Conservation (phyloP, 139 green algal species). For the Chlorella sp. region DNA sequence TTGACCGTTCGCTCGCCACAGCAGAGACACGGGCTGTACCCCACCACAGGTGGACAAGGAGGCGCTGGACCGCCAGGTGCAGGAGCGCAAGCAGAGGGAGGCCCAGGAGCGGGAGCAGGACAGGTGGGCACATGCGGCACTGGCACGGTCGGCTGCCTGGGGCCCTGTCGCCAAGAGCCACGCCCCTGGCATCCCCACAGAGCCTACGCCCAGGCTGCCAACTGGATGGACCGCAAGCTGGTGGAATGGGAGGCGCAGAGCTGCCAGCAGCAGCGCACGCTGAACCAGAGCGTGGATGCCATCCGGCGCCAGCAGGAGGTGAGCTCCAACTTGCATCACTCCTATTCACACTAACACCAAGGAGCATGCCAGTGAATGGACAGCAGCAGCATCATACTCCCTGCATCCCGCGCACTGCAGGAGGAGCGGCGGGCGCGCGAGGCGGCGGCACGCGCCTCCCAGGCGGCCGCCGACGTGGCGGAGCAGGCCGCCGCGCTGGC, state of each 20-base stretch:
- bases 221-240: no score
- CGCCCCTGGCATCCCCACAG: no score
- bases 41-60: constrained; percentile 27
- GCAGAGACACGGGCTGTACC: neutral
- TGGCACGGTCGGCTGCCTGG: no score
- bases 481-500: constrained; percentile 6
- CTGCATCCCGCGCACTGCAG: neutral
- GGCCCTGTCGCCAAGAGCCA: no score
- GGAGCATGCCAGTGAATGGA: no score
- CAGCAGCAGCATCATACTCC: neutral
- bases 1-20: neutral
- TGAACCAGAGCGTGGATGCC: neutral
- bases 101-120: constrained; percentile 2
- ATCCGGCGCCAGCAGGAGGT: constrained; percentile 15
- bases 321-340: no score
- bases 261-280: neutral
- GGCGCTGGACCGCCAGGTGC: constrained; percentile 29
- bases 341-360: no score
- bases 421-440: neutral
- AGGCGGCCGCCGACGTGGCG: neutral
- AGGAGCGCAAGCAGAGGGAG: constrained; percentile 10
- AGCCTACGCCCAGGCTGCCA: no score
- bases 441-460: neutral
- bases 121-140: no score
- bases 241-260: no score